phyloP scores from a whole-genome alignment of 2,329 filamentous ascomycete species.

The Fusarium avenaceum region DNA sequence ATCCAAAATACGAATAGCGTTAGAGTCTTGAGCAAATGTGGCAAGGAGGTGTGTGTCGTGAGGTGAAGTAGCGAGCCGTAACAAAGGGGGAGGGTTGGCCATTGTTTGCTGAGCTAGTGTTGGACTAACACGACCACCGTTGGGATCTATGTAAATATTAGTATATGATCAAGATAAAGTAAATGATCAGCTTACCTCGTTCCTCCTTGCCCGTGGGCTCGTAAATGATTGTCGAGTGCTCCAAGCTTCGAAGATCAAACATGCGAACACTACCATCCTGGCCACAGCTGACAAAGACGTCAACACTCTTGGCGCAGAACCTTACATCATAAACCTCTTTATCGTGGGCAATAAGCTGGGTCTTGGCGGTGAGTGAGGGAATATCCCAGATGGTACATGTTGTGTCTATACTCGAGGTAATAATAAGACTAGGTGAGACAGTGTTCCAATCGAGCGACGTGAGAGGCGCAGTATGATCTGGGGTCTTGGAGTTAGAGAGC shows the following conservation, averaged over 20 bases:
- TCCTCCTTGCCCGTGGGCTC: constrained; percentile 92
- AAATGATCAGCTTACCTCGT: constrained; percentile 65
- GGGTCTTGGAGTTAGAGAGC: constrained; percentile 97
- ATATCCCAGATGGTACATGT: constrained; percentile 99
- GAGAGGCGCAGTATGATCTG: constrained; percentile 95
- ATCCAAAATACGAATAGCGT: constrained; percentile 92
- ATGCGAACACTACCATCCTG: constrained; percentile 98
- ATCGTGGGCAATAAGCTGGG: constrained; percentile 97
- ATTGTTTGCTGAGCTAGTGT: constrained; percentile 83
- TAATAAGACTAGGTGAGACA: constrained; percentile 95
- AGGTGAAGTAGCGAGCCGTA: constrained; percentile 89
- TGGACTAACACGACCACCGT: constrained; percentile 76
- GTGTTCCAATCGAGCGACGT: constrained; percentile 99
- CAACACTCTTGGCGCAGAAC: constrained; percentile 98
- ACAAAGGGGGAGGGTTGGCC: constrained; percentile 79
- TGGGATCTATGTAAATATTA: constrained; percentile 59
- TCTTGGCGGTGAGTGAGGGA: constrained; percentile 96
- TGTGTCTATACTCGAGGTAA: constrained; percentile 98
- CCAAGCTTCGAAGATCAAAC: constrained; percentile 96
- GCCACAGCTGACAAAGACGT: constrained; percentile 97
- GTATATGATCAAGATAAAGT: neutral
- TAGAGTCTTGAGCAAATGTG: constrained; percentile 96
- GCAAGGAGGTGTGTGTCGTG: constrained; percentile 95
- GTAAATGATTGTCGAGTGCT: constrained; percentile 99
- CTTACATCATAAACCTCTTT: constrained; percentile 99